Percentiles rank a stretch among this genome's conserved stretches.
These are phyloP conservation scores for Podospora pseudocomata DNA, from an alignment of 495 filamentous ascomycete species.

Conservation along the genomic window DNA sequence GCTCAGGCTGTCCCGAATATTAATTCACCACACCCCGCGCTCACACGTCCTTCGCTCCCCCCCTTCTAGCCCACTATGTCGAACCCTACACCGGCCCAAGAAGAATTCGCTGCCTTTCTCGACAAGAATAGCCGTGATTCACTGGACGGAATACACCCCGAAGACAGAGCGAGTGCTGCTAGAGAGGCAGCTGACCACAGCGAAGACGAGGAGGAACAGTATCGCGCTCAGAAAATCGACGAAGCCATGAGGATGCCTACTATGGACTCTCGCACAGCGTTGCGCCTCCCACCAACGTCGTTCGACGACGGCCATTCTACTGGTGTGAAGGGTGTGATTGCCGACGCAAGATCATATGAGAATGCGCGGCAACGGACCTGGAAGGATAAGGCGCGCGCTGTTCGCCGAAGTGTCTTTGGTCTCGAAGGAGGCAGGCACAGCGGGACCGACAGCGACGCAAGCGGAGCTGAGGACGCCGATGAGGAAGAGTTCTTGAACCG, in stretches of 20 bases:
- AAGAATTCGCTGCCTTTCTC: conserved; percentile 78
- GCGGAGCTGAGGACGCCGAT: conserved; percentile 41
- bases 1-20: conserved; percentile 16
- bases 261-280: conserved; percentile 47
- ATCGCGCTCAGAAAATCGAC: conserved; percentile 56
- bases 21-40: conserved; percentile 19
- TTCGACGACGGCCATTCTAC: conserved; percentile 73
- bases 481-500: conserved; percentile 79
- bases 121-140: conserved; percentile 50
- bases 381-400: conserved; percentile 44
- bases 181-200: conserved; percentile 48
- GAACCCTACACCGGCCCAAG: conserved; percentile 62
- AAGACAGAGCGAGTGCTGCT: conserved; percentile 50
- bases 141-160: conserved; percentile 45
- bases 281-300: conserved; percentile 56
- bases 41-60: background rate
- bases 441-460: conserved; percentile 47
- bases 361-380: conserved; percentile 67
- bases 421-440: conserved; percentile 30
- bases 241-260: conserved; percentile 56
- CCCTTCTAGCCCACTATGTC: conserved; percentile 48
- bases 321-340: conserved; percentile 98
- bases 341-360: conserved; percentile 89
- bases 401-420: conserved; percentile 46
- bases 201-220: conserved; percentile 54